Percentiles rank a stretch among this genome's conserved stretches.
These are phyloP conservation scores for Onygena corvina DNA, from an alignment of 2,329 filamentous ascomycete species.

Conservation along the genomic window DNA sequence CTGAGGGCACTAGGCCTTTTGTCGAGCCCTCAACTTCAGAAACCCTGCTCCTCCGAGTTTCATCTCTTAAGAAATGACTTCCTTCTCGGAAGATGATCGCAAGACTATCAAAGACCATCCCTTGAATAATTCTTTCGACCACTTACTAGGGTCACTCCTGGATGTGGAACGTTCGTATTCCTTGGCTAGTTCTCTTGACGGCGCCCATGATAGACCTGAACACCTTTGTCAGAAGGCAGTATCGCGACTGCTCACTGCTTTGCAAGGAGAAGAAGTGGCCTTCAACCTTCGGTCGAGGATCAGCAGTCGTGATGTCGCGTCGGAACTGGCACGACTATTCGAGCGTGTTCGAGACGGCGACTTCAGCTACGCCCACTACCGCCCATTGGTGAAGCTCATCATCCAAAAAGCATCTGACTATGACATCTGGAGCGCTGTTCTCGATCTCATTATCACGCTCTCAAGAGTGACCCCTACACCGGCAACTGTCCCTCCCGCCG, in stretches of 20 bases:
- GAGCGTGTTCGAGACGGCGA: background rate
- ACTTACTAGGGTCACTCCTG: no score
- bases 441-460: slow-evolving; percentile 10
- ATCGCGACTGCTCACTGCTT: slow-evolving; percentile 8
- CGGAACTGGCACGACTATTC: slow-evolving; percentile 9
- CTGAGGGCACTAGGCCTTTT: no score
- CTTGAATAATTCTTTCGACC: no score
- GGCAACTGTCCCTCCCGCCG: slow-evolving; percentile 6
- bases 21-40: no score
- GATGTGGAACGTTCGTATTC: no score
- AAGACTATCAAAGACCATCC: no score
- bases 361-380: slow-evolving; percentile 12
- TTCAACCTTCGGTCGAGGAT: slow-evolving; percentile 10
- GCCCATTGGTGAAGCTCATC: slow-evolving; percentile 12
- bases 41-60: no score
- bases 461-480: slow-evolving; percentile 11
- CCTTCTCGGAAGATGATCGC: no score
- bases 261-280: slow-evolving; percentile 10
- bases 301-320: slow-evolving; percentile 7
- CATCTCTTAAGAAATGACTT: no score
- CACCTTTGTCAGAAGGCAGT: slow-evolving; percentile 7
- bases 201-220: slow-evolving; percentile 7
- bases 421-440: slow-evolving; percentile 15
- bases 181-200: slow-evolving; percentile 8
- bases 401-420: slow-evolving; percentile 12